Conservation (phyloP, 257 asterid species). For the Ligustrum vulgare region DNA sequence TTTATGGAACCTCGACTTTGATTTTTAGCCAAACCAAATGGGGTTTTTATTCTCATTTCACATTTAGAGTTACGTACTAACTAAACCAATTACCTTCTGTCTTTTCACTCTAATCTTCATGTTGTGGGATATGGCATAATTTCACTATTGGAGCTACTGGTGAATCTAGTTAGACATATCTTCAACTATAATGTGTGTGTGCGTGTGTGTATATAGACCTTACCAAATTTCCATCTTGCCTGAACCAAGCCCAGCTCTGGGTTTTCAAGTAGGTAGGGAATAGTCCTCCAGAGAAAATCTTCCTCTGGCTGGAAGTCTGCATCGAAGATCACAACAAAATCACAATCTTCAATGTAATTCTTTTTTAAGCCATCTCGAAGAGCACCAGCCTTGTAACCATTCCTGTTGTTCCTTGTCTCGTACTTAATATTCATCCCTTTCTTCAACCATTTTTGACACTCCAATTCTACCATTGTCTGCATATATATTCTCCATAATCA, state of each 20-base stretch:
- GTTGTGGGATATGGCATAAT: background rate
- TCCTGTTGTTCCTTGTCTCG: conserved; percentile 88
- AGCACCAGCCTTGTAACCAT: conserved; percentile 92
- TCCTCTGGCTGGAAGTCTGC: conserved; percentile 94
- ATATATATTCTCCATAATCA: conserved; percentile 20
- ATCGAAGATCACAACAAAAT: conserved; percentile 79
- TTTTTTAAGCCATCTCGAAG: conserved; percentile 82
- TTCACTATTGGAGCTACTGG: background rate
- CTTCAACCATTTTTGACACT: conserved; percentile 65
- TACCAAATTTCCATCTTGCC: conserved; percentile 98
- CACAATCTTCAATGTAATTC: conserved; percentile 71
- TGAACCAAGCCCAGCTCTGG: conserved; percentile 89
- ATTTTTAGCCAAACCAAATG: no score
- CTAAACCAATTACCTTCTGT: background rate
- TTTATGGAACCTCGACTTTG: no score
- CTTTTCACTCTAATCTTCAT: conserved; percentile 4
- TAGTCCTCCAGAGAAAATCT: conserved; percentile 80
- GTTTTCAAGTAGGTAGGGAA: conserved; percentile 73
- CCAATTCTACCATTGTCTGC: conserved; percentile 70
- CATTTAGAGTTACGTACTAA: background rate
- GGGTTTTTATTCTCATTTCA: conserved; percentile 4
- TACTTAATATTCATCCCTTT: conserved; percentile 73
- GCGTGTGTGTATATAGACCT: conserved; percentile 11
- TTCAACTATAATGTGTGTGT: background rate
- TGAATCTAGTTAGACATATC: background rate